Evolutionary conservation across 768 basidiomycete species (phyloP).

Genomic region (Pleurotus tuoliensis): DNA sequence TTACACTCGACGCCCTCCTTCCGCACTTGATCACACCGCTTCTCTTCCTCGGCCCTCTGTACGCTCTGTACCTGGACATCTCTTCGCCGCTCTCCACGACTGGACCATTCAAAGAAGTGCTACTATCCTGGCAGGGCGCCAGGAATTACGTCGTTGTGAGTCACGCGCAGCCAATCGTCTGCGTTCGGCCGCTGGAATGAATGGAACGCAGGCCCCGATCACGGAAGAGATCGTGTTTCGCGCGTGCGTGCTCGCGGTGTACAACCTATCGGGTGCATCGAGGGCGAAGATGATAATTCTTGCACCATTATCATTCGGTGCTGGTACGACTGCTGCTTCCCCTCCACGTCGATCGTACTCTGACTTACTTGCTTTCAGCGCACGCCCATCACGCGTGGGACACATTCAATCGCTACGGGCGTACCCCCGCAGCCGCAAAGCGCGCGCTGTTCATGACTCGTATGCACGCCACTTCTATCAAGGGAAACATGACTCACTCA

Average conservation of each 20-base stretch:
- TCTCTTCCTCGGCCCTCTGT: slow-evolving; percentile 78
- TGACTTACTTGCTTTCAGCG: slow-evolving; percentile 41
- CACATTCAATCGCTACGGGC: slow-evolving; percentile 69
- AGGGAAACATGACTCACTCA: not conserved
- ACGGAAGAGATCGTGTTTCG: slow-evolving; percentile 94
- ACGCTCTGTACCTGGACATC: slow-evolving; percentile 41
- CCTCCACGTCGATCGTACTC: not conserved
- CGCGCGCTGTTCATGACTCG: slow-evolving; percentile 48
- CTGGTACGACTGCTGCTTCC: slow-evolving; percentile 48
- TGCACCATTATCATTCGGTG: slow-evolving; percentile 83
- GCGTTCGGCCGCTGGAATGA: not conserved
- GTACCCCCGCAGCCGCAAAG: slow-evolving; percentile 58
- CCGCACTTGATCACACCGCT: slow-evolving; percentile 68
- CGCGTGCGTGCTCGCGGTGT: slow-evolving; percentile 73
- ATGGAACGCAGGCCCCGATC: slow-evolving; percentile 62
- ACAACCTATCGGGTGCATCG: slow-evolving; percentile 61
- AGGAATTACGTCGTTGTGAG: slow-evolving; percentile 64
- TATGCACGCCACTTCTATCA: not conserved
- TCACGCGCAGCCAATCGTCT: not conserved
- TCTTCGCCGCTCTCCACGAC: slow-evolving; percentile 52
- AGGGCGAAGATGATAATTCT: slow-evolving; percentile 65
- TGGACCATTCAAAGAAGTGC: slow-evolving; percentile 39
- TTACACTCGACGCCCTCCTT: slow-evolving; percentile 18
- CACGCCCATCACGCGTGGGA: slow-evolving; percentile 95
- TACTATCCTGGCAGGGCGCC: slow-evolving; percentile 53